Evolutionary conservation across 768 basidiomycete species (phyloP).

Genomic region (Mycena capillaripes): DNA sequence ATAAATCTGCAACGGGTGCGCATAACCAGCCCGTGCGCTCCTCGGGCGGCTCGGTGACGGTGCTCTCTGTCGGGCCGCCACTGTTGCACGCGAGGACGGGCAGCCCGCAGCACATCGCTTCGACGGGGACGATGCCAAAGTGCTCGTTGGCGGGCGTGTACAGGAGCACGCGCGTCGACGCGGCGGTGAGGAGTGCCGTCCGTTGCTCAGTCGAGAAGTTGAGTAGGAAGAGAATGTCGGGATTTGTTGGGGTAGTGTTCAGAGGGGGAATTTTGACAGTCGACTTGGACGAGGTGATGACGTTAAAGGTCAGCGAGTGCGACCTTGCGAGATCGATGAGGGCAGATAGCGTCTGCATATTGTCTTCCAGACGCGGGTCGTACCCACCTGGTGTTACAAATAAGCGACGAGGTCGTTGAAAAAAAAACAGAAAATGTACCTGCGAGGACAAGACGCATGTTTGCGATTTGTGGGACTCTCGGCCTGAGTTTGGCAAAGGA

Average conservation of each 20-base stretch:
- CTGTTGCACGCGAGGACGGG: constrained; percentile 91
- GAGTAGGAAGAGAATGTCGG: constrained; percentile 88
- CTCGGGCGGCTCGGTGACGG: constrained; percentile 54
- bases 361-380: constrained; percentile 90
- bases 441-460: constrained; percentile 82
- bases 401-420: not conserved
- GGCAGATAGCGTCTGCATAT: constrained; percentile 61
- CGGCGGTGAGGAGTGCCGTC: constrained; percentile 78
- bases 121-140: constrained; percentile 96
- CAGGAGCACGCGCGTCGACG: constrained; percentile 79
- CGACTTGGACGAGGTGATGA: constrained; percentile 48
- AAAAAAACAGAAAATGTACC: constrained; percentile 46
- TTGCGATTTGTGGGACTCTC: constrained; percentile 45
- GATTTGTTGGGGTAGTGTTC: constrained; percentile 51
- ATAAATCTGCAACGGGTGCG: constrained; percentile 69
- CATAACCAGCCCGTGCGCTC: constrained; percentile 86
- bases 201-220: constrained; percentile 92
- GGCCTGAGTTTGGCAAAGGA: constrained; percentile 74
- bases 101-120: constrained; percentile 93
- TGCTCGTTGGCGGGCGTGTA: constrained; percentile 98
- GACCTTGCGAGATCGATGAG: constrained; percentile 73
- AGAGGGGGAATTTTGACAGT: constrained; percentile 55
- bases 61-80: constrained; percentile 93
- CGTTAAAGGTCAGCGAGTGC: constrained; percentile 69
- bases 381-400: constrained; percentile 78